Evolutionary conservation across 2,329 filamentous ascomycete genomes (phyloP).

Genomic region (Eutypella sp.): DNA sequence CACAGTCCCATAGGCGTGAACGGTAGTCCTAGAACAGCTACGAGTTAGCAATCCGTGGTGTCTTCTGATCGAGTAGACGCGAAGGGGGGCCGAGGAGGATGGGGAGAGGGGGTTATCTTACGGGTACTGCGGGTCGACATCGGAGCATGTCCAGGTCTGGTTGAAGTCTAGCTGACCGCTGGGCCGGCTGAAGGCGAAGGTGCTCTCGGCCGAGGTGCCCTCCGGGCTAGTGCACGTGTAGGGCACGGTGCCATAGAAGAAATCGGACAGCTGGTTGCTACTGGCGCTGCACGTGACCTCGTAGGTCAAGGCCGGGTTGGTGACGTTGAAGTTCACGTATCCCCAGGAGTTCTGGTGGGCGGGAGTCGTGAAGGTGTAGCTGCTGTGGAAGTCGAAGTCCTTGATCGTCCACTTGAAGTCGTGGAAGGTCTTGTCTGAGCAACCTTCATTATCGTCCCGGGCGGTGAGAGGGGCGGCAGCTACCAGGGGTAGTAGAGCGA

Average conservation of each 20-base stretch:
- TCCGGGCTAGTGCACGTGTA: conserved; percentile 39
- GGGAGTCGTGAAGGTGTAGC: conserved; percentile 44
- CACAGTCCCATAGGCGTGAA: conserved; percentile 27
- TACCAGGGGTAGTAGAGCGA: conserved; percentile 22
- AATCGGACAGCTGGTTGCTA: conserved; percentile 40
- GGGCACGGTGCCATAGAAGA: conserved; percentile 43
- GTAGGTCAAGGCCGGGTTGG: conserved; percentile 38
- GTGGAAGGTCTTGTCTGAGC: conserved; percentile 26
- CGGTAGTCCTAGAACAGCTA: conserved; percentile 23
- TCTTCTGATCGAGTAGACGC: not conserved
- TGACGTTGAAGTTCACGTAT: conserved; percentile 43
- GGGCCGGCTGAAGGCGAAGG: conserved; percentile 39
- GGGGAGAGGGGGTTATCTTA: conserved; percentile 16
- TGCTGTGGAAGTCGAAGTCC: conserved; percentile 44
- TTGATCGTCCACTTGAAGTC: conserved; percentile 37
- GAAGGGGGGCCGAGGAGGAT: not conserved
- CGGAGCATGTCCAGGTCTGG: conserved; percentile 45
- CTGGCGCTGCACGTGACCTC: conserved; percentile 33
- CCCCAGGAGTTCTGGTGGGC: conserved; percentile 47
- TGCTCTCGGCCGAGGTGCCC: conserved; percentile 26
- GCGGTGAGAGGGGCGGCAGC: conserved; percentile 17
- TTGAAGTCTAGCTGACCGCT: conserved; percentile 34
- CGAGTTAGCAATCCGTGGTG: conserved; percentile 5
- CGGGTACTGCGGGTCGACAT: conserved; percentile 33
- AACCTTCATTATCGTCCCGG: conserved; percentile 24